Percentiles rank a stretch among this genome's conserved stretches.
Evolutionary conservation across 495 filamentous ascomycete species (phyloP).

Genomic region (Pyronema domesticum): DNA sequence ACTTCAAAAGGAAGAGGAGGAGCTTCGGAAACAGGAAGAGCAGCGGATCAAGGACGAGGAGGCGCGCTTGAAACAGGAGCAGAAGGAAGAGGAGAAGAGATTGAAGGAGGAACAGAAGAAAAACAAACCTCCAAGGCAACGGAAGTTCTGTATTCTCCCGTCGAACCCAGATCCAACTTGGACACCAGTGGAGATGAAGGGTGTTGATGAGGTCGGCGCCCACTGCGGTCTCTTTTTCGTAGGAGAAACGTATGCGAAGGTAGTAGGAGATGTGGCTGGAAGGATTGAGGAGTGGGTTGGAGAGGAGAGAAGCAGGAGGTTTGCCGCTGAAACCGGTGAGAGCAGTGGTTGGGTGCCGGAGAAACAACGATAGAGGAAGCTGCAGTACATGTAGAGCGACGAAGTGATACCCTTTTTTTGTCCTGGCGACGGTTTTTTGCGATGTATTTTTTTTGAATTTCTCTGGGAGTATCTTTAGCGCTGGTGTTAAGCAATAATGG

Average conservation of each 20-base stretch:
- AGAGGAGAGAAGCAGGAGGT: constrained; percentile 23
- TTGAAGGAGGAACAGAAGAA: constrained; percentile 14
- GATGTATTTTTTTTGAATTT: too few relatives aligned
- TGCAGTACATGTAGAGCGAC: too few relatives aligned
- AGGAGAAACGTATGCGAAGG: constrained; percentile 48
- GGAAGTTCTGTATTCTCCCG: constrained; percentile 66
- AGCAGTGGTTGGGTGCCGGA: too few relatives aligned
- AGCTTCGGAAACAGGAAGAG: constrained; percentile 11
- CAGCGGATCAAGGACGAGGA: not conserved
- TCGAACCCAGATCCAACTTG: constrained; percentile 45
- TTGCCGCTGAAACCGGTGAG: not conserved
- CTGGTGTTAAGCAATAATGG: too few relatives aligned
- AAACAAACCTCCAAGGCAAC: constrained; percentile 30
- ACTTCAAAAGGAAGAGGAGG: constrained; percentile 11
- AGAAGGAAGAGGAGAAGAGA: not conserved
- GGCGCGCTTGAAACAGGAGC: not conserved
- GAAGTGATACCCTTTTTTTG: too few relatives aligned
- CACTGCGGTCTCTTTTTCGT: constrained; percentile 70
- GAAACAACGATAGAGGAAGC: too few relatives aligned
- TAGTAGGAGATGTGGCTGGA: constrained; percentile 57
- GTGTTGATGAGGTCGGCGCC: constrained; percentile 68
- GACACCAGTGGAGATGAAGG: constrained; percentile 60
- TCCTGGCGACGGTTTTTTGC: too few relatives aligned
- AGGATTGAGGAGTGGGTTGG: constrained; percentile 57
- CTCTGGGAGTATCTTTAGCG: too few relatives aligned